Base-by-base conservation (phyloP, 1,284 basidiomycete species). In the Cystobasidium slooffiae region DNA sequence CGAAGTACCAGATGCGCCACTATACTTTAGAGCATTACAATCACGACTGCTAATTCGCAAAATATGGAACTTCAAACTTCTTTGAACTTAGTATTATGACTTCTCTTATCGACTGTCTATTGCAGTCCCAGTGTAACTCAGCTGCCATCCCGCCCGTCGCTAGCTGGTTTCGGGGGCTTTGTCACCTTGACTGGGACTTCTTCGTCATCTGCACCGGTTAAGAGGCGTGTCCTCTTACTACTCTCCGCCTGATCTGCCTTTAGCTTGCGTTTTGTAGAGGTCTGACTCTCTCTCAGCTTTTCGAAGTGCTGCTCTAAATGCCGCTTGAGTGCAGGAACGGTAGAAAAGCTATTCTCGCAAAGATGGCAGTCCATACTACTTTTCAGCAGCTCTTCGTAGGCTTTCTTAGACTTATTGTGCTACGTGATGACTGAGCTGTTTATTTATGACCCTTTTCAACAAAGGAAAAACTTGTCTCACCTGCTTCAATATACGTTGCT, bases 251-350 rank as follows among this genome's bases (percentile, higher is more conserved):
- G 6, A 1, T 52, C 46, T 14, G 51, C 64, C 18, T 39, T 3
- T 14, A 18, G 6, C 41, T 43, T 43, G 16, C 64, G 44, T 51
- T 66, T 66, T 16, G 31, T 46, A 24, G 31, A 22, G 31, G 41
- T 46, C 20, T 24, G 20, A 8, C 39, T 10, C 49, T 67, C 52
- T 14, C 55, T 64, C 18, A 20, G 22, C 41, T 77, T 53, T 59
- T 79, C 76, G 73, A 80, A 91, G 78, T 91, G 88, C 68, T 85
- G 83, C 79, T 88, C 84, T 18, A 94, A 83, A 79, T 94, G 91
- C 10, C 81, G 80, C 80, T 94, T 95, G 47, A 97, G 84, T 58
- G 84, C 82, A 0, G 93, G 92, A 70, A 97, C 91, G 72, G 88
- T 93, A 78, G 86, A 88, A 81, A 89, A 85, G 47, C 82, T 81